A percentile compares a stretch with the other conserved stretches of the same genome.
Conservation (phyloP, 2,329 filamentous ascomycete species). For the Cordyceps militaris region DNA sequence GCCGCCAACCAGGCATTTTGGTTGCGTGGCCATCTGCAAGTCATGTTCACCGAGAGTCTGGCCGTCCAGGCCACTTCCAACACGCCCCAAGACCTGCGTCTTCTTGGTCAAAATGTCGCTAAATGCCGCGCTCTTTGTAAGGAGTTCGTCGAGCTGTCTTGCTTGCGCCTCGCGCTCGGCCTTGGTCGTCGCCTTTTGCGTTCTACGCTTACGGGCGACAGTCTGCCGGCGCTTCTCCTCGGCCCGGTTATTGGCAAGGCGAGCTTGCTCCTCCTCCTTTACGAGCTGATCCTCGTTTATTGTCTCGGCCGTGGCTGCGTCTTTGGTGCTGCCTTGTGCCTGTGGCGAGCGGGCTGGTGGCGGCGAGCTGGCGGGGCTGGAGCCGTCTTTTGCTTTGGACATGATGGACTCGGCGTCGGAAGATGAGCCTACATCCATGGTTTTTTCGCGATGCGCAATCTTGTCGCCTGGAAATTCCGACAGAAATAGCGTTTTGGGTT, state of each 20-base stretch:
- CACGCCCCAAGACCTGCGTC: conserved; percentile 54
- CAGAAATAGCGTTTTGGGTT: background rate
- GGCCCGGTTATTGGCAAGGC: conserved; percentile 34
- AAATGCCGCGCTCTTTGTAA: conserved; percentile 53
- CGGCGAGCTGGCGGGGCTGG: conserved; percentile 15
- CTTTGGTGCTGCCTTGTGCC: background rate
- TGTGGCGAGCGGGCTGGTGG: conserved; percentile 7
- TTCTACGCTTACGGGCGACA: conserved; percentile 32
- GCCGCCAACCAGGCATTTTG: conserved; percentile 75
- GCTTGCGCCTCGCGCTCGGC: conserved; percentile 52
- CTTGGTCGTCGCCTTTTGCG: conserved; percentile 45
- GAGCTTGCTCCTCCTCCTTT: conserved; percentile 31
- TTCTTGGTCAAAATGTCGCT: conserved; percentile 57
- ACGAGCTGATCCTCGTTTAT: conserved; percentile 22
- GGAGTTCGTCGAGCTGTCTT: conserved; percentile 50
- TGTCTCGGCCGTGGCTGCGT: background rate
- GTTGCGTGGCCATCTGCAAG: conserved; percentile 76
- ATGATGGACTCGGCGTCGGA: conserved; percentile 26
- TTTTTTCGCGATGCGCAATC: background rate
- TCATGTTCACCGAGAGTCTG: conserved; percentile 56
- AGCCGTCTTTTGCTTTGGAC: conserved; percentile 12
- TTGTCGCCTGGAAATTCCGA: background rate
- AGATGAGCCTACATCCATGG: conserved; percentile 25
- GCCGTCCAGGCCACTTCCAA: conserved; percentile 54
- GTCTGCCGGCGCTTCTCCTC: conserved; percentile 41